A percentile compares a stretch with the other conserved stretches of the same genome.
These are phyloP conservation scores for Penicillium crustosum DNA, from an alignment of 2,329 filamentous ascomycete species.

Conservation along the genomic window DNA sequence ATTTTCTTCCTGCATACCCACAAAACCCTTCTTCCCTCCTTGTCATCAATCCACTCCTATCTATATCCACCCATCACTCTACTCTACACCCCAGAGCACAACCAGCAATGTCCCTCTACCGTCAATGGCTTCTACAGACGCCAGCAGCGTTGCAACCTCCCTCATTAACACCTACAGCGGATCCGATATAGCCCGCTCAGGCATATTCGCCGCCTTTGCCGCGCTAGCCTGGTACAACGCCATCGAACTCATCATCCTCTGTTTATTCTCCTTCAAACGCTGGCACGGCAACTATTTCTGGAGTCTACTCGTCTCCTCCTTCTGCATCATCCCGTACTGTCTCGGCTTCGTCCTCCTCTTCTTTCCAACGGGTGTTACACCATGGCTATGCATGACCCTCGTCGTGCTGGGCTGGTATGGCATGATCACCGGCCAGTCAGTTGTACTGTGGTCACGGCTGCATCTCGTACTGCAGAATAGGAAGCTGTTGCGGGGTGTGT, in stretches of 20 bases:
- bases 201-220: constrained; percentile 23
- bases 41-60: neutral
- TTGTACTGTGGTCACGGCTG: constrained; percentile 49
- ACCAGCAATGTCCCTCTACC: constrained; percentile 17
- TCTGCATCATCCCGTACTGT: constrained; percentile 42
- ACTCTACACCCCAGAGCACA: neutral
- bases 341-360: constrained; percentile 47
- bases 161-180: constrained; percentile 4
- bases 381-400: constrained; percentile 39
- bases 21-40: neutral
- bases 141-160: constrained; percentile 6
- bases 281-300: constrained; percentile 50
- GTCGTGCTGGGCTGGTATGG: constrained; percentile 42
- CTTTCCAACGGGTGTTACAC: constrained; percentile 33
- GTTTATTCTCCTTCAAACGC: constrained; percentile 47
- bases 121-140: constrained; percentile 17
- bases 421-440: constrained; percentile 47
- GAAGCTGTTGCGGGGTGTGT: constrained; percentile 36
- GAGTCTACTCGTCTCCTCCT: constrained; percentile 44
- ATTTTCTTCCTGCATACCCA: too few relatives aligned
- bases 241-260: constrained; percentile 35
- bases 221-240: constrained; percentile 27
- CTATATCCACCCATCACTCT: too few relatives aligned
- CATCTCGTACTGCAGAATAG: constrained; percentile 44
- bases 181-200: constrained; percentile 2